Base-by-base conservation (phyloP, 73 alveolate species). In the Halteria grandinella region DNA sequence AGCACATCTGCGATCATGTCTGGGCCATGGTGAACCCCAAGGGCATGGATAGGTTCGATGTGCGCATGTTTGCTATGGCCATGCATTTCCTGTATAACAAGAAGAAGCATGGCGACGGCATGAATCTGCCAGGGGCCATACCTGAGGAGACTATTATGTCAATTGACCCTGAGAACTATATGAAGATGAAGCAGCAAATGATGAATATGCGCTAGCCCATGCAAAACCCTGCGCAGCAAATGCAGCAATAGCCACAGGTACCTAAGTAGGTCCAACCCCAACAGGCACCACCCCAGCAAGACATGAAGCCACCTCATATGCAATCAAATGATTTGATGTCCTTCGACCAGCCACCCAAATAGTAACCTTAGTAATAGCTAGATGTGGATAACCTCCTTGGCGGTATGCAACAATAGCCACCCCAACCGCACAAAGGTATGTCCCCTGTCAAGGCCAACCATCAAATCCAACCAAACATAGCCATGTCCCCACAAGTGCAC, bases 11-110 rank as follows among this genome's bases (percentile, higher is more conserved):
- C n/a, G 89, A 53, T 25, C 34, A 59, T 28, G 84, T 86, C 20
- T 86, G 95, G 95, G 44, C 58, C 4, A 0, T 88, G 70, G 58
- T 48, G 18, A 90, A 88, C 66, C 58, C 85, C 0, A 50, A 77
- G 2, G 75, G 64, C 44, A 53, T 32, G 17, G 95, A 90, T 21
- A 72, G 60, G 29, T 77, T 88, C 37, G 77, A 75, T 28, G 20
- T 27, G 62, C 32, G 33, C 18, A 57, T 83, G 73, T 88, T 84
- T 52, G 21, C 53, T 34, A 73, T 55, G 32, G 87, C 95, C 3
- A 83, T 88, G 85, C 95, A 88, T 71, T 58, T 72, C 17, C 51
- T 76, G 33, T 57, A 69, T 23, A 80, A 43, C 71, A 73, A 66
- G 33, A 80, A 62, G 41, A n/a, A n/a, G n/a, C n/a, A n/a, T n/a